Evolutionary conservation across 192 early-diverging fungal species (phyloP).

Genomic region (Backusella mclennaniae): DNA sequence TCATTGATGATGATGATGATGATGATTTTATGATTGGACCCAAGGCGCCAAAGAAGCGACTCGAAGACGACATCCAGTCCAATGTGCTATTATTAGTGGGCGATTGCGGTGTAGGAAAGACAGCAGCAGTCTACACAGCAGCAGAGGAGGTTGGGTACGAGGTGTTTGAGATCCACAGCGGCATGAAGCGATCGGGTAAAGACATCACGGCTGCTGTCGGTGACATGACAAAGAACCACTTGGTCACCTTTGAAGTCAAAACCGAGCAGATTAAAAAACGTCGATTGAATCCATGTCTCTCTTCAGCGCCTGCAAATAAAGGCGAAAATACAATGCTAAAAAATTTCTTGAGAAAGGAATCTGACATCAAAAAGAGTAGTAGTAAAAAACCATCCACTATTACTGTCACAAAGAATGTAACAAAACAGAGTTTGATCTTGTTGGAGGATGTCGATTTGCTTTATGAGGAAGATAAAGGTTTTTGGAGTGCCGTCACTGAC

Average conservation of each 20-base stretch:
- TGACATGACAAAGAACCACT: slow-evolving; percentile 76
- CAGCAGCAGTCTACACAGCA: slow-evolving; percentile 68
- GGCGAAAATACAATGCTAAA: neutral
- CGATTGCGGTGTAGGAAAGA: slow-evolving; percentile 71
- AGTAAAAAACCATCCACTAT: neutral
- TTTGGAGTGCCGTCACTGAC: slow-evolving; percentile 69
- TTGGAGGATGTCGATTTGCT: slow-evolving; percentile 83
- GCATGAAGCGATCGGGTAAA: slow-evolving; percentile 65
- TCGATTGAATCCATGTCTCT: slow-evolving; percentile 1
- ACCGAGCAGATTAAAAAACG: slow-evolving; percentile 1
- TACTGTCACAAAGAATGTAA: slow-evolving; percentile 6
- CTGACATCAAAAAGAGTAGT: neutral
- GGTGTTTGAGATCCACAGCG: slow-evolving; percentile 74
- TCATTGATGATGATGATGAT: neutral
- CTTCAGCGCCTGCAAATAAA: neutral
- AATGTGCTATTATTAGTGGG: slow-evolving; percentile 64
- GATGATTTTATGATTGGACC: neutral
- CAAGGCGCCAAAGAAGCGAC: neutral
- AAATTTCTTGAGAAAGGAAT: neutral
- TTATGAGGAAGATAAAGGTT: slow-evolving; percentile 78
- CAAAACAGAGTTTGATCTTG: slow-evolving; percentile 67
- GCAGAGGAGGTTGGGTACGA: slow-evolving; percentile 73
- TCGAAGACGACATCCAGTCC: neutral
- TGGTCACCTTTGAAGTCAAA: slow-evolving; percentile 46
- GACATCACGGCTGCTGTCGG: slow-evolving; percentile 63